Evolutionary conservation across 2,329 filamentous ascomycete genomes (phyloP).

Genomic region (Ophiocordyceps sinensis): DNA sequence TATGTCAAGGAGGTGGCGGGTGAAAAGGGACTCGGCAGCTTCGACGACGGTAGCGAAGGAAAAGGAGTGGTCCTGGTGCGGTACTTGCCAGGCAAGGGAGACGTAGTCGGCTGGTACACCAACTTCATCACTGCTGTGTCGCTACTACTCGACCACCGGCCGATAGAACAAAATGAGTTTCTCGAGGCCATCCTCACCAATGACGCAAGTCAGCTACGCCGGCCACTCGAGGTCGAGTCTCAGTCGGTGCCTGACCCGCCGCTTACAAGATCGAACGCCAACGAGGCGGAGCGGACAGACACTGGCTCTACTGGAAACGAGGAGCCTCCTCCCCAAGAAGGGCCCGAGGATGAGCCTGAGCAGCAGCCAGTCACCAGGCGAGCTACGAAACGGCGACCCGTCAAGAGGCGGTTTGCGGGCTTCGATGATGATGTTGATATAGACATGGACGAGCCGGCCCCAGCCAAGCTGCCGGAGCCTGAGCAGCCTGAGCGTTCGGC

Average conservation of each 20-base stretch:
- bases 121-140: conserved; percentile 57
- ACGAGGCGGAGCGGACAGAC: background rate
- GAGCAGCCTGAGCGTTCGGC: conserved; percentile 1
- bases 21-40: conserved; percentile 53
- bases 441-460: conserved; percentile 19
- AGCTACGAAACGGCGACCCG: conserved; percentile 19
- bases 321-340: background rate
- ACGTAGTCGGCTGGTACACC: conserved; percentile 49
- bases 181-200: conserved; percentile 77
- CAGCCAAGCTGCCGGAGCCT: conserved; percentile 1
- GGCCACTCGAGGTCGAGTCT: conserved; percentile 42
- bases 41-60: conserved; percentile 47
- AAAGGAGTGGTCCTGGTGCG: conserved; percentile 69
- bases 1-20: conserved; percentile 65
- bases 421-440: conserved; percentile 41
- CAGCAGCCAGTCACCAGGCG: conserved; percentile 10
- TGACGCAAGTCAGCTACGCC: conserved; percentile 58
- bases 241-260: conserved; percentile 7
- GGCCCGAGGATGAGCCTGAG: conserved; percentile 5
- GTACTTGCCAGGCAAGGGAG: conserved; percentile 44
- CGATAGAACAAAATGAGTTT: conserved; percentile 83
- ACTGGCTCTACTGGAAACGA: background rate
- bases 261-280: background rate
- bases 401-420: conserved; percentile 52
- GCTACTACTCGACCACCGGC: conserved; percentile 59